Conservation (phyloP, 306 rosid genomes). For the Malus fusca region DNA sequence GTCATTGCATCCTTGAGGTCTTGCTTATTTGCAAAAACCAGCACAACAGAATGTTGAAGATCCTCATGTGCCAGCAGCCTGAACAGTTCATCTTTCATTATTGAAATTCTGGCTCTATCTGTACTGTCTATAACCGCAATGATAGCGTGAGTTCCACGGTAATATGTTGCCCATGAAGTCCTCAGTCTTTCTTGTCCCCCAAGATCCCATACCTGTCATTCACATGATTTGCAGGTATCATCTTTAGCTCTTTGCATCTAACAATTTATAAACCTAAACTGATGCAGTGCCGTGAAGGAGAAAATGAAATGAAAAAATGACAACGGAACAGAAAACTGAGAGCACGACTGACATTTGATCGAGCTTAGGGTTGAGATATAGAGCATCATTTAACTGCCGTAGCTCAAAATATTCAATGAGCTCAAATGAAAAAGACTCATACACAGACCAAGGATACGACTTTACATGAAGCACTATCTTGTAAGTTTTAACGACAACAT, state of each 20-base stretch:
- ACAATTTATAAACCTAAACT: background rate
- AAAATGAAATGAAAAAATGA: background rate
- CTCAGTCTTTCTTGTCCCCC: slow-evolving; percentile 97
- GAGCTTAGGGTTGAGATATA: background rate
- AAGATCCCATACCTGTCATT: slow-evolving; percentile 93
- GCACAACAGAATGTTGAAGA: slow-evolving; percentile 70
- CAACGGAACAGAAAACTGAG: background rate
- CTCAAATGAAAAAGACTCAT: background rate
- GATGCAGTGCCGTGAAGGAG: background rate
- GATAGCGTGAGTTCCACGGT: slow-evolving; percentile 89
- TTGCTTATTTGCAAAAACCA: slow-evolving; percentile 90
- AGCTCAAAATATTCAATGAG: background rate
- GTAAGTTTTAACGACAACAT: background rate
- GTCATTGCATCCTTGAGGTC: slow-evolving; percentile 99
- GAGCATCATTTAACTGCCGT: background rate
- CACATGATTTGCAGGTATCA: slow-evolving; percentile 3
- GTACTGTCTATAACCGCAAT: slow-evolving; percentile 92
- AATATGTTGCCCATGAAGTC: slow-evolving; percentile 98
- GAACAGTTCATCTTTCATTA: slow-evolving; percentile 94
- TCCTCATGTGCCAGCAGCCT: slow-evolving; percentile 91
- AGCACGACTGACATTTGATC: background rate
- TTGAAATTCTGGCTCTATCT: slow-evolving; percentile 81
- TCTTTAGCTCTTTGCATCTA: slow-evolving; percentile 1
- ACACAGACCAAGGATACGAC: background rate
- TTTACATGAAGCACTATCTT: background rate